Evolutionary conservation across 1,284 basidiomycete genomes (phyloP).

Genomic region (Papiliotrema laurentii): DNA sequence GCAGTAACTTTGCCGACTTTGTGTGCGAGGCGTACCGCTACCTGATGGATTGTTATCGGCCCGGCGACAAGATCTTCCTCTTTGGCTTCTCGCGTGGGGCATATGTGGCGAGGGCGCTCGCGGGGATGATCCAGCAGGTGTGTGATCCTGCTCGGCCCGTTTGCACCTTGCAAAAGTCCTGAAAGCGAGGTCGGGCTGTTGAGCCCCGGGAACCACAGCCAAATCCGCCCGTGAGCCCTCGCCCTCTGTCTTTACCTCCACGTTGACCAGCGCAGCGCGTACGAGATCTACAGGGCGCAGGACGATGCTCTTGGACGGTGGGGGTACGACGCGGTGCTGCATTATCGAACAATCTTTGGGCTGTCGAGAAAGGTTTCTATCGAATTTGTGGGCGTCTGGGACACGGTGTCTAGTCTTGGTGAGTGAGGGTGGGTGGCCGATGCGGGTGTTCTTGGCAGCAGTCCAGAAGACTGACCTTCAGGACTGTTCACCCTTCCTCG

Average conservation of each 20-base stretch:
- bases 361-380: slow-evolving; percentile 26
- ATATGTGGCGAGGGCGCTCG: slow-evolving; percentile 46
- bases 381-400: slow-evolving; percentile 37
- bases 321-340: background rate
- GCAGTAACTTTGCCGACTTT: slow-evolving; percentile 19
- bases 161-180: too few species aligned
- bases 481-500: slow-evolving; percentile 5
- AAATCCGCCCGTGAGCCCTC: slow-evolving; percentile 20
- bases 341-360: slow-evolving; percentile 22
- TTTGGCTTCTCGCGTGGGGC: slow-evolving; percentile 49
- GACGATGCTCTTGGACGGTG: slow-evolving; percentile 1
- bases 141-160: background rate
- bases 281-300: slow-evolving; percentile 27
- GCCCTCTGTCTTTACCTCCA: too few species aligned
- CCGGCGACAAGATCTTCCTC: slow-evolving; percentile 46
- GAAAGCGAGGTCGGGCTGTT: slow-evolving; percentile 36
- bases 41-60: slow-evolving; percentile 23
- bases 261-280: slow-evolving; percentile 23
- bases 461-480: too few species aligned
- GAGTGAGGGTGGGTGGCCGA: too few species aligned
- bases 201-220: slow-evolving; percentile 30
- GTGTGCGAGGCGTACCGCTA: slow-evolving; percentile 25
- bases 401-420: slow-evolving; percentile 19
- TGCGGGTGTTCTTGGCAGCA: too few species aligned
- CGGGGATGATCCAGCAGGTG: slow-evolving; percentile 40